phyloP scores from a whole-genome alignment of 768 basidiomycete species.

The Chlorophyllum brunneum region DNA sequence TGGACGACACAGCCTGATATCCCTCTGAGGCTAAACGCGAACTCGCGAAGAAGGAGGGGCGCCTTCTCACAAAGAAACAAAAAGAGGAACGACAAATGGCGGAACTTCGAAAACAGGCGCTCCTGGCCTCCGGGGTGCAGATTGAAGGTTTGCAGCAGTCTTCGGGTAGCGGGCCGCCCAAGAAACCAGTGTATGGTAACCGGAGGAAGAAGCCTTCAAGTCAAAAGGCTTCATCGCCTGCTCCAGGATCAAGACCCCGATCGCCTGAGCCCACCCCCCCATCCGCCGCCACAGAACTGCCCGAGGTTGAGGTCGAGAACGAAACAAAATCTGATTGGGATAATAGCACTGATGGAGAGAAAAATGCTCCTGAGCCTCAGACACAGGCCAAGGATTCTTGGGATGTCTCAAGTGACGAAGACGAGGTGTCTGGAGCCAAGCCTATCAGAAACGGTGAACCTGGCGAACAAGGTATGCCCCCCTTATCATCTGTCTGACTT shows the following conservation, averaged over 20 bases:
- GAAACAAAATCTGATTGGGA: slow-evolving; percentile 59
- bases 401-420: slow-evolving; percentile 50
- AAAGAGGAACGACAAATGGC: slow-evolving; percentile 90
- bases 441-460: slow-evolving; percentile 10
- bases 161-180: slow-evolving; percentile 40
- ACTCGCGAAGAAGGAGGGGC: slow-evolving; percentile 89
- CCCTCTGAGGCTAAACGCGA: slow-evolving; percentile 76
- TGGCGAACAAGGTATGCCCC: not conserved
- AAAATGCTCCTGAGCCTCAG: slow-evolving; percentile 14
- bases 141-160: slow-evolving; percentile 84
- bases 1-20: not conserved
- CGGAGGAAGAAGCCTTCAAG: slow-evolving; percentile 72
- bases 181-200: slow-evolving; percentile 79
- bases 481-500: not conserved
- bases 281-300: slow-evolving; percentile 22
- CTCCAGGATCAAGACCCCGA: slow-evolving; percentile 50
- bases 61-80: slow-evolving; percentile 94
- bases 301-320: slow-evolving; percentile 25
- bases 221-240: slow-evolving; percentile 51
- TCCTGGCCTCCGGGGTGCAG: slow-evolving; percentile 83
- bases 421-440: slow-evolving; percentile 23
- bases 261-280: slow-evolving; percentile 37
- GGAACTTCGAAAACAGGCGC: slow-evolving; percentile 85
- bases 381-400: slow-evolving; percentile 39
- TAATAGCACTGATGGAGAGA: slow-evolving; percentile 56